Evolutionary conservation across 352 stramenopile species (phyloP).

Genomic region (Globisporangium uncinulatum): DNA sequence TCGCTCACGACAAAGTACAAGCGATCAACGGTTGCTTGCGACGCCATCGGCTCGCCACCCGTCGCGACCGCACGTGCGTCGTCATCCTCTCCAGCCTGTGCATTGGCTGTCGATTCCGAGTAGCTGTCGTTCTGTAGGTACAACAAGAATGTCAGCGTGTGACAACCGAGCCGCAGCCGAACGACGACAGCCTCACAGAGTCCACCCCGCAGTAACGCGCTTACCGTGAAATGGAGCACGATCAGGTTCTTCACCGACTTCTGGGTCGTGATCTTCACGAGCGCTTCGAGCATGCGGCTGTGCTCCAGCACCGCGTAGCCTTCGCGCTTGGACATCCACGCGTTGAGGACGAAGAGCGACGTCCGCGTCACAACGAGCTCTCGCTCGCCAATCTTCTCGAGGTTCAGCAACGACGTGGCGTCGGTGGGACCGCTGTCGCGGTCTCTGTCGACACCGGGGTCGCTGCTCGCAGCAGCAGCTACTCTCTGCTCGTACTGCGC

Average conservation of each 20-base stretch:
- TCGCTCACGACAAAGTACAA: conserved; percentile 16
- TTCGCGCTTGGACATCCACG: conserved; percentile 32
- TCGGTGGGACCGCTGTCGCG: background rate
- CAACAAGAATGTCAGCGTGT: background rate
- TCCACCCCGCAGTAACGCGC: background rate
- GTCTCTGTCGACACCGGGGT: background rate
- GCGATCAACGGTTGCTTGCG: background rate
- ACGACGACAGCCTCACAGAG: background rate
- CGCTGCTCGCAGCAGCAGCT: background rate
- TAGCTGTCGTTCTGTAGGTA: conserved; percentile 3
- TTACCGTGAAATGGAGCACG: conserved; percentile 74
- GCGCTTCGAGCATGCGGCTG: conserved; percentile 37
- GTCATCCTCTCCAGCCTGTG: background rate
- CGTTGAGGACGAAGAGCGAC: conserved; percentile 39
- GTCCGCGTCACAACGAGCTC: conserved; percentile 65
- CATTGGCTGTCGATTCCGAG: background rate
- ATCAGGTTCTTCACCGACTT: conserved; percentile 57
- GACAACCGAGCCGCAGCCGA: background rate
- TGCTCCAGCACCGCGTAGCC: conserved; percentile 57
- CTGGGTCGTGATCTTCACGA: conserved; percentile 51
- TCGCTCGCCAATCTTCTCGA: conserved; percentile 40
- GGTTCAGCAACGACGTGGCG: background rate
- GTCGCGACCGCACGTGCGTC: background rate
- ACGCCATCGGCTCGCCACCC: background rate
- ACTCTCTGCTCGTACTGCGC: conserved; percentile 21